These are phyloP conservation scores for Furcasterigmium sp. DNA, from an alignment of 2,329 filamentous ascomycete genomes.

Conservation along the genomic window DNA sequence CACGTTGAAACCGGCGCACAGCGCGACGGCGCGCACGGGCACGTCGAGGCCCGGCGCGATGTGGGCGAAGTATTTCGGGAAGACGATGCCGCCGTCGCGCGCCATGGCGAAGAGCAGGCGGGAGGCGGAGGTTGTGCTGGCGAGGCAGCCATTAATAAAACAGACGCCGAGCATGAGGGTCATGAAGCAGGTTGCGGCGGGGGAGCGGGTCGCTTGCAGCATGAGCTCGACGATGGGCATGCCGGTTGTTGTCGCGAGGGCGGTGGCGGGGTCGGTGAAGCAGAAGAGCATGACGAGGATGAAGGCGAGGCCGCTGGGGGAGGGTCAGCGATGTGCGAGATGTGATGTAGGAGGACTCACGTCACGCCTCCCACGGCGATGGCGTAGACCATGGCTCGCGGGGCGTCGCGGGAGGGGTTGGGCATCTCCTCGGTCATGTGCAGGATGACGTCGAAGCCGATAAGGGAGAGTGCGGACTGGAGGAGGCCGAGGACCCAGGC, in stretches of 20 bases:
- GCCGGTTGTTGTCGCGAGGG: slow-evolving; percentile 30
- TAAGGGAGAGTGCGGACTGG: slow-evolving; percentile 28
- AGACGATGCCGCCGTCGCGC: slow-evolving; percentile 33
- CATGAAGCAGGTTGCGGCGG: slow-evolving; percentile 32
- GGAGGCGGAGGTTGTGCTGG: slow-evolving; percentile 35
- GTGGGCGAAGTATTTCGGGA: slow-evolving; percentile 20
- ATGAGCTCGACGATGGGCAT: slow-evolving; percentile 42
- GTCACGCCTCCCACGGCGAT: slow-evolving; percentile 36
- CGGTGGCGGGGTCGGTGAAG: slow-evolving; percentile 27
- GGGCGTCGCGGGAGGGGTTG: slow-evolving; percentile 29
- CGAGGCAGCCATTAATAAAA: slow-evolving; percentile 40
- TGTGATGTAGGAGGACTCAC: slow-evolving; percentile 18
- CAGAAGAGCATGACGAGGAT: slow-evolving; percentile 37
- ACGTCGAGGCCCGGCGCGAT: slow-evolving; percentile 32
- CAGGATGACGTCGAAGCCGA: slow-evolving; percentile 37
- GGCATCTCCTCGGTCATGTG: slow-evolving; percentile 44
- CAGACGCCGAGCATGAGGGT: slow-evolving; percentile 34
- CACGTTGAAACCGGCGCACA: slow-evolving; percentile 35
- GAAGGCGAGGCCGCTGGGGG: slow-evolving; percentile 25
- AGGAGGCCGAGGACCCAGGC: slow-evolving; percentile 42
- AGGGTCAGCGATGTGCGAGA: background rate
- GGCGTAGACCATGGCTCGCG: slow-evolving; percentile 36
- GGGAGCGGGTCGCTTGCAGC: slow-evolving; percentile 32
- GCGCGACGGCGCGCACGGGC: slow-evolving; percentile 32
- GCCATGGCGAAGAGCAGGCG: slow-evolving; percentile 40